Conservation (phyloP, 805 yeast species). For the Candida berthetii region DNA sequence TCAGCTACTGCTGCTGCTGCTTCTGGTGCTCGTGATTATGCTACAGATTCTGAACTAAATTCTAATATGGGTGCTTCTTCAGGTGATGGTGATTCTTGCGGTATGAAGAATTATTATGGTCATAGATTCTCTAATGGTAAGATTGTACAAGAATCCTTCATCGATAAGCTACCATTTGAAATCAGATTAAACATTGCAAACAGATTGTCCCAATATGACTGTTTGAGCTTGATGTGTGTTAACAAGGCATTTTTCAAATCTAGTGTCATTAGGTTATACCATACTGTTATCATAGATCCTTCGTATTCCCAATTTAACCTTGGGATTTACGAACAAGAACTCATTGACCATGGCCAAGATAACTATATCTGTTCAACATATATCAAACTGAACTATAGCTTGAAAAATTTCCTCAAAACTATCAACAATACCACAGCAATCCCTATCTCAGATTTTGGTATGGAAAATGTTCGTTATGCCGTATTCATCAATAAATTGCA, state of each 20-base stretch:
- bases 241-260: conserved; percentile 24
- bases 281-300: conserved; percentile 21
- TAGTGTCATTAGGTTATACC: conserved; percentile 28
- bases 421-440: conserved; percentile 6
- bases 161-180: conserved; percentile 33
- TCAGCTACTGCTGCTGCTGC: neutral
- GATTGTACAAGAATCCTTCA: conserved; percentile 2
- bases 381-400: conserved; percentile 32
- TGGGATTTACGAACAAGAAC: conserved; percentile 25
- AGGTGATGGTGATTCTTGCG: neutral
- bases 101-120: no score
- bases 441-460: neutral
- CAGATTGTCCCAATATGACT: conserved; percentile 31
- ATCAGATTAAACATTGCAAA: conserved; percentile 26
- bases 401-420: conserved; percentile 27
- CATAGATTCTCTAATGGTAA: no score
- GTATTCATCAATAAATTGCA: conserved; percentile 21
- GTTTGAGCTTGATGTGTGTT: conserved; percentile 25
- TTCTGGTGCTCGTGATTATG: no score
- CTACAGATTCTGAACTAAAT: no score
- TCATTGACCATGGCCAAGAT: conserved; percentile 4
- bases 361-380: conserved; percentile 14
- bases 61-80: no score
- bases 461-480: conserved; percentile 5
- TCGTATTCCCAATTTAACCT: conserved; percentile 32